Evolutionary conservation across 2,329 filamentous ascomycete species (phyloP), one percentile per base, ranked within the genome.

Genomic region (Claviceps sp.): DNA sequence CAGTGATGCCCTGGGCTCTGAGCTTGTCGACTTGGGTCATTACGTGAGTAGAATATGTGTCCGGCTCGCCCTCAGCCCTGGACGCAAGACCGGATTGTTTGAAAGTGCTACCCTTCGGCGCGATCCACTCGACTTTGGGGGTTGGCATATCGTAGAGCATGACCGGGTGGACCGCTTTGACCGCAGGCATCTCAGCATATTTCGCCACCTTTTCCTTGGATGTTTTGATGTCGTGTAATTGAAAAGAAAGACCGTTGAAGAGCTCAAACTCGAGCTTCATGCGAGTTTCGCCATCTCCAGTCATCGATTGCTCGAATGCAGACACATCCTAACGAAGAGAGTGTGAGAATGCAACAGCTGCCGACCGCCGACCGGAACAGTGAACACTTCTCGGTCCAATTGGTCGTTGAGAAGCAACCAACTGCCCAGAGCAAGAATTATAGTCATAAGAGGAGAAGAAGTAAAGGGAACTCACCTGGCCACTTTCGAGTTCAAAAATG

Each of bases 21-120:
- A 80, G 66, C 68, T 73, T 71, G 61, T 77, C 72, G 18, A 80
- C 71, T 62, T 79, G 76, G 2, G 75, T 78, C 74, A 78, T 77
- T 55, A 75, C 59, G 50, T 80, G 77, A 2, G 76, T 70, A n/a
- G 70, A 65, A 54, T 72, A 75, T 0, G 62, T 68, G 53, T 75
- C 71, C 0, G 18, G 46, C 7, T 41, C 30, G 5, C 55, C 52
- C 9, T 62, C 57, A n/a, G 52, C 58, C 8, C 55, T 56, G 30
- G 57, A 63, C 14, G 54, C 50, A 3, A 57, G 53, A 4, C 55
- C 56, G 34, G 41, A 44, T 34, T 44, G 41, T 5, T 60, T 55
- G 26, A 59, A 53, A 40, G 55, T 55, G 51, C 63, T 57, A 14
- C 58, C 58, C 52, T 62, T 61, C 22, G 20, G 16, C 4, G 71